These are phyloP conservation scores for Diaporthe capsici DNA, from an alignment of 2,329 filamentous ascomycete species.

Conservation along the genomic window DNA sequence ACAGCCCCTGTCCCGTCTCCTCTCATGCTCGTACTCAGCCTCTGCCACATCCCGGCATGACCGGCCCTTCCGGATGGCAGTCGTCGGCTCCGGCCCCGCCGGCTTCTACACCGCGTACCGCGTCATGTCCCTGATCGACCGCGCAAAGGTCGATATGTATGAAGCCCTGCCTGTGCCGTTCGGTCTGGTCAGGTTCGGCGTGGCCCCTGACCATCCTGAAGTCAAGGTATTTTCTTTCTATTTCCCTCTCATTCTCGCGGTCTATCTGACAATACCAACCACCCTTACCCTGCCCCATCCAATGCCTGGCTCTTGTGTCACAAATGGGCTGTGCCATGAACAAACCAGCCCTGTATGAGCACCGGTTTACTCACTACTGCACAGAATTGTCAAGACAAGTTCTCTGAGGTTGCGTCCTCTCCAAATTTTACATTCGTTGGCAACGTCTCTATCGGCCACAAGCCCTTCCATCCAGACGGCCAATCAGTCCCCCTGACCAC, in stretches of 20 bases:
- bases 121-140: slow-evolving; percentile 80
- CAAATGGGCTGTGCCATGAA: not conserved
- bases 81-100: slow-evolving; percentile 93
- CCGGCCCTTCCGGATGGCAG: slow-evolving; percentile 81
- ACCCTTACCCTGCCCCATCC: not conserved
- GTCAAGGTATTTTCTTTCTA: slow-evolving; percentile 80
- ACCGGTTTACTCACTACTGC: slow-evolving; percentile 23
- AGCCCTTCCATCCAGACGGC: slow-evolving; percentile 55
- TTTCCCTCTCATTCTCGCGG: not conserved
- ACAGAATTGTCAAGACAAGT: slow-evolving; percentile 95
- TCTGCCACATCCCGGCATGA: slow-evolving; percentile 48
- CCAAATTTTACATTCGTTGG: slow-evolving; percentile 91
- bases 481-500: slow-evolving; percentile 74
- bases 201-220: slow-evolving; percentile 98
- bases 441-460: slow-evolving; percentile 83
- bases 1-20: not conserved
- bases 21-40: slow-evolving; percentile 37
- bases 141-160: slow-evolving; percentile 92
- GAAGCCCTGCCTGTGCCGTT: slow-evolving; percentile 94
- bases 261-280: too few relatives aligned
- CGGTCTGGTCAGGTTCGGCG: slow-evolving; percentile 91
- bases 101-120: slow-evolving; percentile 96
- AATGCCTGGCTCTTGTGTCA: too few relatives aligned
- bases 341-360: not conserved
- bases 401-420: slow-evolving; percentile 87